Evolutionary conservation across 805 yeast species (phyloP), one percentile per base, ranked within the genome.

Genomic region (Komagataella pseudopastoris): DNA sequence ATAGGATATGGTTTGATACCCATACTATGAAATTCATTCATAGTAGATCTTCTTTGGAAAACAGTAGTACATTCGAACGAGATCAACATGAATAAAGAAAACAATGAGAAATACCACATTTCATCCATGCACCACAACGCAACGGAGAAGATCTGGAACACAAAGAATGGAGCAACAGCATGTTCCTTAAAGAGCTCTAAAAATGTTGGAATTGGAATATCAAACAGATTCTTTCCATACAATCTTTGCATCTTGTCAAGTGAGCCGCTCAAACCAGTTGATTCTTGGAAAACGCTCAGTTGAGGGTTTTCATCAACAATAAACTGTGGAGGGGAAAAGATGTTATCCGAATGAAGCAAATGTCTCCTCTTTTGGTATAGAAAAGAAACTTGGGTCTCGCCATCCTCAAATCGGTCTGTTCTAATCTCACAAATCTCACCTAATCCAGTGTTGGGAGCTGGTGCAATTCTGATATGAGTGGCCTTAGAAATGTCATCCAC

Each of bases 151-250:
- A 93, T 75, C 71, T 93, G 99, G 73, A 93, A 93, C 23, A 93
- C 96, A 60, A 93, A 93, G 66, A 93, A 88, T 10, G 99, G 99
- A 12, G 99, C 98, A 45, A 93, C 90, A 8, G 98, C 98, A 65
- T 93, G 99, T 68, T 93, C 98, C 63, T 88, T 84, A 73, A 93
- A 93, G 60, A 93, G 74, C 66, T 91, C 98, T 52, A 77, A 56
- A 60, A 93, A 91, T 0, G 96, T 79, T 50, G 99, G 99, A 51
- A 93, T 77, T 30, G 99, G 99, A 57, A 93, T 91, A 63, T 93
- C 99, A 63, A 93, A 93, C 57, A 77, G 77, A 71, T 93, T 93
- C 57, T 74, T 74, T 51, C 99, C 99, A 63, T 83, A 93, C 53
- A 78, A 69, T 61, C 89, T 78, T 47, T 59, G 58, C 44, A 71